Conservation (phyloP, 169 alveolate genomes). For the Plasmodium coatneyi region DNA sequence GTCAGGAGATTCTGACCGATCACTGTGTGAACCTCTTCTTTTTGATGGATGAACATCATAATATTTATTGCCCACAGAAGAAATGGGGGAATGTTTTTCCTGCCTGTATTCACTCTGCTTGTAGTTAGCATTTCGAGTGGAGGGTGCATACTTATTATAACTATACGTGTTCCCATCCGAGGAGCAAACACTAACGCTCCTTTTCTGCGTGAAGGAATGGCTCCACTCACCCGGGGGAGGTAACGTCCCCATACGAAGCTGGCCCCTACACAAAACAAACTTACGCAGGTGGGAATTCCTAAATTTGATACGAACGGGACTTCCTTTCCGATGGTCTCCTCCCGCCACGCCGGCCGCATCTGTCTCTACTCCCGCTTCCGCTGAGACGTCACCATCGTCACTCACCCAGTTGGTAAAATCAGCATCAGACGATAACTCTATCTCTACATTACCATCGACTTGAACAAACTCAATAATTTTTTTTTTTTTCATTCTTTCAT, state of each 20-base stretch:
- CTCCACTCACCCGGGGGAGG: background rate
- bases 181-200: background rate
- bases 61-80: background rate
- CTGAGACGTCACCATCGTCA: background rate
- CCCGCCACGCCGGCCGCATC: background rate
- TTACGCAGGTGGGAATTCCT: slow-evolving; percentile 5
- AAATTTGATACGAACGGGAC: slow-evolving; percentile 9
- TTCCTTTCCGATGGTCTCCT: background rate
- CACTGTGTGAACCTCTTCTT: background rate
- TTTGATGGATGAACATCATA: background rate
- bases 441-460: background rate
- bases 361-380: background rate
- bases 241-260: background rate
- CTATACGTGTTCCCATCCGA: background rate
- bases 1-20: background rate
- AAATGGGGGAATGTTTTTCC: background rate
- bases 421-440: slow-evolving; percentile 27
- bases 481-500: background rate
- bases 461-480: slow-evolving; percentile 9
- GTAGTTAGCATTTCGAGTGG: background rate
- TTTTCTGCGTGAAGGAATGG: background rate
- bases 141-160: background rate
- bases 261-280: slow-evolving; percentile 15
- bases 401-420: slow-evolving; percentile 19
- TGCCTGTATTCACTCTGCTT: background rate